Base-by-base conservation (phyloP, 176 grass and related monocot species). In the Pontederia paniculata region DNA sequence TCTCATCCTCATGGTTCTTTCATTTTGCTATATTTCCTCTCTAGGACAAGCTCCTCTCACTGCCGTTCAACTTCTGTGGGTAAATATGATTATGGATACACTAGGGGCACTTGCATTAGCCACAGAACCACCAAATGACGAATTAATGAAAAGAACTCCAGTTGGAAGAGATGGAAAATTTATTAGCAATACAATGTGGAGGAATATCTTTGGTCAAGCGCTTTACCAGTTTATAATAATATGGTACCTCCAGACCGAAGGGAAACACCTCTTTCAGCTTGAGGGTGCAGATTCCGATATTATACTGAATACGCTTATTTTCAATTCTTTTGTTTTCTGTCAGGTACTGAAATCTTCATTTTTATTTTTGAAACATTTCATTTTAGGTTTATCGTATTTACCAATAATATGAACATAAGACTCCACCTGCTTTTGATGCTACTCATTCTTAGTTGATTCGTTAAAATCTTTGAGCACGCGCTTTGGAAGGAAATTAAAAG, bases 81-180 rank as follows among this genome's bases (percentile, higher is more conserved):
- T 97, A 37, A 97, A 97, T 79, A 97, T 90, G 91, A 97, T 97
- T 57, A 97, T 97, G 91, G 91, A 97, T 72, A 97, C 91, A 43
- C 73, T 97, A 41, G 91, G 91, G 1, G 91, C 91, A 0, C 85
- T 97, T 8, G 91, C 91, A 47, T 76, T 97, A 64, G 86, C 91
- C 42, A 97, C 91, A 9, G 91, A 97, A 50, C 82, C 86, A 52
- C 86, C 91, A 42, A 86, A 79, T 58, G 64, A 84, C 55, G 76
- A 77, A 52, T 73, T 97, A 58, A 87, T 90, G 91, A 80, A 81
- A 67, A 77, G 84, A 60, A 48, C 65, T 46, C 86, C 91, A 0
- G 86, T 90, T 50, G 91, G 86, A 78, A 83, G 83, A 60, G 72
- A 62, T 22, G 86, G 85, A 22, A 90, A 78, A 50, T 97, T 90